A percentile compares a stretch with the other conserved stretches of the same genome.
These are phyloP conservation scores for Sodiomyces alkalinus DNA, from an alignment of 2,329 filamentous ascomycete genomes.

Conservation along the genomic window DNA sequence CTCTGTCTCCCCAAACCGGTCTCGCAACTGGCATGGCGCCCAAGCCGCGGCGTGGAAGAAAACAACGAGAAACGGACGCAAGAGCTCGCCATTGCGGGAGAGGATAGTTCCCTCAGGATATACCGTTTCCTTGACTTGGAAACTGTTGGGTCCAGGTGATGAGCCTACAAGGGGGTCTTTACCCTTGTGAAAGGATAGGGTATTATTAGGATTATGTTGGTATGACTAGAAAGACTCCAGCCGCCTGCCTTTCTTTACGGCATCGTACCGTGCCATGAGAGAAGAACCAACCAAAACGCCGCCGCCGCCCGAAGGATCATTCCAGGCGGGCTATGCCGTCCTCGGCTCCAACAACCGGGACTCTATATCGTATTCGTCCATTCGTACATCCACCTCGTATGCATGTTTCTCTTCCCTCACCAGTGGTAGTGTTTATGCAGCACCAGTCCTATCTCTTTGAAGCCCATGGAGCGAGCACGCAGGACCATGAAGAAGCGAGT, in stretches of 20 bases:
- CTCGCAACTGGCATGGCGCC: conserved; percentile 56
- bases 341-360: no score
- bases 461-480: no score
- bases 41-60: conserved; percentile 19
- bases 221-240: conserved; percentile 6
- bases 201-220: conserved; percentile 6
- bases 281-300: no score
- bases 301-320: no score
- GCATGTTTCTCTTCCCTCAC: no score
- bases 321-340: no score
- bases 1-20: conserved; percentile 48
- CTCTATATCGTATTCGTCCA: no score
- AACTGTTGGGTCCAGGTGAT: neutral
- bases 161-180: neutral
- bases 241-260: conserved; percentile 3
- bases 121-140: conserved; percentile 24
- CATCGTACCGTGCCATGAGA: no score
- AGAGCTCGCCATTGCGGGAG: conserved; percentile 37
- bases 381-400: no score
- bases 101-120: conserved; percentile 45
- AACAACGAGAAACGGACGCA: conserved; percentile 7
- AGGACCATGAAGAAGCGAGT: no score
- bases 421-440: no score
- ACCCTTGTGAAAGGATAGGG: neutral
- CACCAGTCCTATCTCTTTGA: no score